Percentiles rank a stretch among this genome's conserved stretches.
Conservation (phyloP, 805 yeast species). For the Yamadazyma nakazawae region DNA sequence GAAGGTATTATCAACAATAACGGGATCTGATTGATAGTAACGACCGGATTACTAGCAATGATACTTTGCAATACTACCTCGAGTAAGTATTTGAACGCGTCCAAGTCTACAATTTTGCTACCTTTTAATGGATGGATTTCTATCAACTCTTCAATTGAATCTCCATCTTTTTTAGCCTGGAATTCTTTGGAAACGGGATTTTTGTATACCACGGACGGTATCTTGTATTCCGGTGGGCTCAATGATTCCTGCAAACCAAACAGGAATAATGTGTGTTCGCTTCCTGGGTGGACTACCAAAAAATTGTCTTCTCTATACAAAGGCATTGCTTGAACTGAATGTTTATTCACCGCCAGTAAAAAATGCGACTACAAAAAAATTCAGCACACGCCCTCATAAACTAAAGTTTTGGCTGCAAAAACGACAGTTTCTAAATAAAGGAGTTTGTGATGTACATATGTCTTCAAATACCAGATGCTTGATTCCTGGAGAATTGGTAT, state of each 20-base stretch:
- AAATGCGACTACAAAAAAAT: constrained; percentile 1
- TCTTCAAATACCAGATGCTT: too few relatives aligned
- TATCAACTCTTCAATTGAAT: constrained; percentile 18
- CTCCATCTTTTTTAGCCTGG: constrained; percentile 35
- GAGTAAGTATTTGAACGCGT: constrained; percentile 66
- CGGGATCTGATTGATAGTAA: constrained; percentile 66
- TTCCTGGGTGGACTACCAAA: constrained; percentile 74
- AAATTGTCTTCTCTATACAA: constrained; percentile 44
- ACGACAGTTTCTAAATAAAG: too few relatives aligned
- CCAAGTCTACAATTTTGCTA: constrained; percentile 63
- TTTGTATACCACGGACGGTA: constrained; percentile 75
- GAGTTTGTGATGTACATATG: too few relatives aligned
- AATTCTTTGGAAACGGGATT: constrained; percentile 36
- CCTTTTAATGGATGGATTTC: constrained; percentile 60
- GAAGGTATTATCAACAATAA: constrained; percentile 63
- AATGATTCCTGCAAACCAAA: constrained; percentile 77
- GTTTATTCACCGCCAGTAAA: constrained; percentile 1
- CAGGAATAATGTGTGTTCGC: constrained; percentile 67
- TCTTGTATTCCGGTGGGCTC: constrained; percentile 67
- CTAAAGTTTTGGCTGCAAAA: background rate
- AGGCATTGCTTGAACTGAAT: constrained; percentile 29
- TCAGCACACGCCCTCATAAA: background rate
- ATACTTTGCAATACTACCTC: constrained; percentile 42
- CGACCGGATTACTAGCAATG: constrained; percentile 34
- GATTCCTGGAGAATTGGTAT: too few relatives aligned